A percentile compares a stretch with the other conserved stretches of the same genome.
phyloP scores from a whole-genome alignment of 352 stramenopile genomes.

The Globisporangium nagaii region DNA sequence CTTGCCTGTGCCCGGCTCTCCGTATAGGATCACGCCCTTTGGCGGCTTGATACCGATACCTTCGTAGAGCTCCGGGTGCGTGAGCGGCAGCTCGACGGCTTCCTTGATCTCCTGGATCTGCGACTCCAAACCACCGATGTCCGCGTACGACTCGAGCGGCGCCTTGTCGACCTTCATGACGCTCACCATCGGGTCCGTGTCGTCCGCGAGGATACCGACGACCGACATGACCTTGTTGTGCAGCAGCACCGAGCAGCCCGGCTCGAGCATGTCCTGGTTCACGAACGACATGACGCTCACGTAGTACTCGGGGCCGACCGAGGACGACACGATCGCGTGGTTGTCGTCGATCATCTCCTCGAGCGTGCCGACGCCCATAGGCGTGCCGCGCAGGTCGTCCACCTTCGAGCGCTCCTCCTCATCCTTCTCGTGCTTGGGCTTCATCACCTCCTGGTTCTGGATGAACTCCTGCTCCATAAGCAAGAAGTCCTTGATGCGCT shows the following conservation, averaged over 20 bases:
- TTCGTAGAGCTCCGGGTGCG: slow-evolving; percentile 99
- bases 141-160: slow-evolving; percentile 98
- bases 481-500: slow-evolving; percentile 99
- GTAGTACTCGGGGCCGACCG: slow-evolving; percentile 99
- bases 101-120: slow-evolving; percentile 97
- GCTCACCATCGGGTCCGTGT: slow-evolving; percentile 99
- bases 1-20: slow-evolving; percentile 99
- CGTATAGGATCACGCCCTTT: slow-evolving; percentile 99
- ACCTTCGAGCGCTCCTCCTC: slow-evolving; percentile 99
- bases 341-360: slow-evolving; percentile 99
- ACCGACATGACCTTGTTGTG: slow-evolving; percentile 99
- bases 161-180: slow-evolving; percentile 99
- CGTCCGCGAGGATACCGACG: slow-evolving; percentile 98
- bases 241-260: slow-evolving; percentile 96
- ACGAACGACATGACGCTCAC: slow-evolving; percentile 99
- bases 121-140: slow-evolving; percentile 98
- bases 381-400: slow-evolving; percentile 97
- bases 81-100: slow-evolving; percentile 96
- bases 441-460: slow-evolving; percentile 99
- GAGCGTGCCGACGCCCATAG: slow-evolving; percentile 97
- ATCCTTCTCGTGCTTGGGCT: slow-evolving; percentile 99
- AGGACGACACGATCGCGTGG: slow-evolving; percentile 99
- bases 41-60: slow-evolving; percentile 98
- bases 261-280: slow-evolving; percentile 99
- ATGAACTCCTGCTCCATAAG: slow-evolving; percentile 99